Percentiles rank a stretch among this genome's conserved stretches.
phyloP scores from a whole-genome alignment of 805 yeast species.

The Zygosaccharomyces gambellarensis region DNA sequence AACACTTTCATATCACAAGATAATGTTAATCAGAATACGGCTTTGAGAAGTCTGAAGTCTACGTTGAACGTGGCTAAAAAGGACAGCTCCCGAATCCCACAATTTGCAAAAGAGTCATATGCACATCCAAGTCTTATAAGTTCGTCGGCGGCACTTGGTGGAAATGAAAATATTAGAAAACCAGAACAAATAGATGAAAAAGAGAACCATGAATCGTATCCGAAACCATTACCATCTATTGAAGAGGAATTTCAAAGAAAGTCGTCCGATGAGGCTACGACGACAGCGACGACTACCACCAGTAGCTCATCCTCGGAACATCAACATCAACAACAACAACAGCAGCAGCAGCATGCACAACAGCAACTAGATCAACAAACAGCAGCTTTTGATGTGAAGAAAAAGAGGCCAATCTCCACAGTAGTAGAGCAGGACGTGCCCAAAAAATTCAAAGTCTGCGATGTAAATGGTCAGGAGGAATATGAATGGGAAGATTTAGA shows the following conservation, averaged over 20 bases:
- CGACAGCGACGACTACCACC: not conserved
- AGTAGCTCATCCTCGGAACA: not conserved
- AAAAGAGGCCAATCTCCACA: conserved; percentile 35
- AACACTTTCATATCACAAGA: conserved; percentile 30
- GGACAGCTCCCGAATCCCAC: conserved; percentile 19
- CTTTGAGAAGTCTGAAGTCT: conserved; percentile 18
- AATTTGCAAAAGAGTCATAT: conserved; percentile 14
- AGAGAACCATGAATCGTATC: conserved; percentile 26
- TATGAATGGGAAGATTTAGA: conserved; percentile 70
- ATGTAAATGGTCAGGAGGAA: conserved; percentile 33
- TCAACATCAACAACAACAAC: conserved; percentile 2
- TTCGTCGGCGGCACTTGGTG: conserved; percentile 6
- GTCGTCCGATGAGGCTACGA: conserved; percentile 5
- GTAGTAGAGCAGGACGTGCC: conserved; percentile 33
- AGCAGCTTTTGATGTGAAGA: conserved; percentile 20
- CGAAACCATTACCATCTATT: conserved; percentile 16
- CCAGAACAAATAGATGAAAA: conserved; percentile 23
- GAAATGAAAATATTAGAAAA: conserved; percentile 24
- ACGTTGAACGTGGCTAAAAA: conserved; percentile 16
- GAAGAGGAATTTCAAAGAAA: conserved; percentile 15
- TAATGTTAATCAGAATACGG: conserved; percentile 17
- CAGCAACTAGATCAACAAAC: conserved; percentile 1
- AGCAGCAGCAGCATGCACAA: not conserved
- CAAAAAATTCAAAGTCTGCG: conserved; percentile 33
- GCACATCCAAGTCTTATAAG: conserved; percentile 6